Evolutionary conservation across 495 filamentous ascomycete genomes (phyloP).

Genomic region (Aspergillus leporis): DNA sequence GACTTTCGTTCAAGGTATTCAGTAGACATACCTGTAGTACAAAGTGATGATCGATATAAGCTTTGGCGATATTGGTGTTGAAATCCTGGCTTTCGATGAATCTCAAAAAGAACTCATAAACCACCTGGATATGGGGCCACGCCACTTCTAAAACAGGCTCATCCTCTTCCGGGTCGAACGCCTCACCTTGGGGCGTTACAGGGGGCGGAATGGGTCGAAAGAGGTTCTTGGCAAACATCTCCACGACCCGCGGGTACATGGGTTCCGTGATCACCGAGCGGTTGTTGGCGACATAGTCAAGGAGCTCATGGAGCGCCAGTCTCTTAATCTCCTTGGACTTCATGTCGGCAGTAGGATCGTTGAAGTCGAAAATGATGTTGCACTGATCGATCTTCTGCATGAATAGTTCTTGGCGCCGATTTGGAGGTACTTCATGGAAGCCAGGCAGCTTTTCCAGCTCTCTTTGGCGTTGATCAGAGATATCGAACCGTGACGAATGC

Average conservation of each 20-base stretch:
- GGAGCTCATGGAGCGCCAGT: conserved; percentile 89
- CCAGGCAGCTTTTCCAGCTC: conserved; percentile 96
- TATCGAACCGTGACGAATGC: conserved; percentile 96
- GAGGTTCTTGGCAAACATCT: conserved; percentile 99
- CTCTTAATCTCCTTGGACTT: conserved; percentile 99
- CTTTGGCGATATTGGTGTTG: conserved; percentile 99
- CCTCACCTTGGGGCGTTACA: conserved; percentile 96
- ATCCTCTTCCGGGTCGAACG: conserved; percentile 98
- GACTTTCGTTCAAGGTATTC: not conserved
- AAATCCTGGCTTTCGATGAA: conserved; percentile 99
- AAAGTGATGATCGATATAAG: conserved; percentile 97
- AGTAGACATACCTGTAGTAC: conserved; percentile 71
- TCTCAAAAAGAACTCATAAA: conserved; percentile 98
- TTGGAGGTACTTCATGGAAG: conserved; percentile 98
- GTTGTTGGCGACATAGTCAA: conserved; percentile 99
- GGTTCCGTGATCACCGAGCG: conserved; percentile 97
- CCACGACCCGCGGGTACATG: conserved; percentile 98
- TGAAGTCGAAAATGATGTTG: conserved; percentile 99
- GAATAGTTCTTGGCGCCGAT: conserved; percentile 93
- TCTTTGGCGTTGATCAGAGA: conserved; percentile 85
- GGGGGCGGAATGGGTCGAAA: conserved; percentile 97
- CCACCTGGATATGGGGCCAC: conserved; percentile 99
- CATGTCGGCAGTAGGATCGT: conserved; percentile 97
- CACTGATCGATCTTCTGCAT: conserved; percentile 99
- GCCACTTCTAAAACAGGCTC: conserved; percentile 98